Evolutionary conservation across 345 rosid genomes (phyloP).

Genomic region (rapeseed (Brassica napus)): DNA sequence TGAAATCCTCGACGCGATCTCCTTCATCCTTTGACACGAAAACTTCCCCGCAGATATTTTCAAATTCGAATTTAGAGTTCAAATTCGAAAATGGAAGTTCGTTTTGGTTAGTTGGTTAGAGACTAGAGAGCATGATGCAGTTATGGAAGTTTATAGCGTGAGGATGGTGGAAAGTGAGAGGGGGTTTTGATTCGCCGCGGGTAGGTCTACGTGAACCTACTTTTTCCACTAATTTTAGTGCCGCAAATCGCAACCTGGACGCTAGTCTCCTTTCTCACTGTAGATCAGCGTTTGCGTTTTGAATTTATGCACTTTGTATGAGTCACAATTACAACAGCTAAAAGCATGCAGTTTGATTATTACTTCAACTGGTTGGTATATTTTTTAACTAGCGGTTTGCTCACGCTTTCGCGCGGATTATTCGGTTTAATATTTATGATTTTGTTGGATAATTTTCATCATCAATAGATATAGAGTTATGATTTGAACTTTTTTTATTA

Average conservation of each 20-base stretch:
- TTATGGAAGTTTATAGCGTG: constrained; percentile 41
- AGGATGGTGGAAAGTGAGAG: constrained; percentile 9
- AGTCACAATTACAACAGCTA: neutral
- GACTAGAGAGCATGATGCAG: constrained; percentile 27
- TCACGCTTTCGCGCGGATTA: no score
- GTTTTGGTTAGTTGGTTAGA: constrained; percentile 28
- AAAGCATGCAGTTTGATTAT: constrained; percentile 6
- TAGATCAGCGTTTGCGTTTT: constrained; percentile 30
- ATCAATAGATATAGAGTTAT: no score
- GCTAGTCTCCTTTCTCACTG: neutral
- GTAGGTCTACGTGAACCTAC: constrained; percentile 35
- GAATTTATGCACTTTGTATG: neutral
- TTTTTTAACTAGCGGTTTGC: neutral
- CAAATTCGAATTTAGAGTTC: constrained; percentile 22
- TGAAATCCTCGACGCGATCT: constrained; percentile 32
- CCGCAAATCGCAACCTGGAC: constrained; percentile 18
- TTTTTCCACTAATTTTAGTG: neutral
- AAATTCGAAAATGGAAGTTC: constrained; percentile 37
- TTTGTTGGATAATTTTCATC: no score
- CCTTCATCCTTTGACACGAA: constrained; percentile 22
- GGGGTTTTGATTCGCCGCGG: constrained; percentile 32
- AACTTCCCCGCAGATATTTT: constrained; percentile 15
- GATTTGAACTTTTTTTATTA: no score
- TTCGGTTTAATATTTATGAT: no score
- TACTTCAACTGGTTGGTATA: neutral